Conservation (phyloP, 2,329 filamentous ascomycete genomes). For the Exophiala sp. region DNA sequence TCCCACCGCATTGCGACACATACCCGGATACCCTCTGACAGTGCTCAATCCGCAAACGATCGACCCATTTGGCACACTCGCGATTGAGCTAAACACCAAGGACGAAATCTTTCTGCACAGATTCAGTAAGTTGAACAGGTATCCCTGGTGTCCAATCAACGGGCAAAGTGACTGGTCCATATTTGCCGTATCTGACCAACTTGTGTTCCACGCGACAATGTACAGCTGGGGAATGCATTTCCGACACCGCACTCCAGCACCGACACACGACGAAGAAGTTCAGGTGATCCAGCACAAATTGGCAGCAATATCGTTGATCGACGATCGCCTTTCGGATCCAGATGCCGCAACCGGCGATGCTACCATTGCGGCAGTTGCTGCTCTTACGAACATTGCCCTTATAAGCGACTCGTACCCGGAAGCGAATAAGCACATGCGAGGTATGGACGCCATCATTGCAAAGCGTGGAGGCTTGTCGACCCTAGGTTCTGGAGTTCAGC, state of each 20-base stretch:
- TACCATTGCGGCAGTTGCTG: conserved; percentile 14
- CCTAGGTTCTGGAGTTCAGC: conserved; percentile 5
- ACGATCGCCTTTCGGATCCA: conserved; percentile 14
- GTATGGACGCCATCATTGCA: conserved; percentile 7
- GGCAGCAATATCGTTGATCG: conserved; percentile 17
- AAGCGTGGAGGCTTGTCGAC: conserved; percentile 16
- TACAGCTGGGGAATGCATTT: conserved; percentile 17
- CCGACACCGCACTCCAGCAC: not conserved
- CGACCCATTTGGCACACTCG: conserved; percentile 11
- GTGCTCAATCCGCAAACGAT: conserved; percentile 2
- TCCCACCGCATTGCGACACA: not conserved
- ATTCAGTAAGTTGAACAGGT: conserved; percentile 10
- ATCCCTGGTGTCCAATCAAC: conserved; percentile 21
- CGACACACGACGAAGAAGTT: conserved; percentile 4
- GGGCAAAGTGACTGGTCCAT: conserved; percentile 11
- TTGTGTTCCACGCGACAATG: conserved; percentile 20
- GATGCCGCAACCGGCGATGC: conserved; percentile 6
- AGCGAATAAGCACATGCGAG: conserved; percentile 19
- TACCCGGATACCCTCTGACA: conserved; percentile 8
- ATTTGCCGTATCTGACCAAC: conserved; percentile 15
- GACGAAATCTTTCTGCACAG: conserved; percentile 6
- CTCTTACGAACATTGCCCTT: conserved; percentile 18
- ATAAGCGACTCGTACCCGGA: conserved; percentile 9
- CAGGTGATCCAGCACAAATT: conserved; percentile 15
- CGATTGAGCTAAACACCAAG: not conserved